Conservation (phyloP, 2,329 filamentous ascomycete genomes). For the Bipolaris gigantea region DNA sequence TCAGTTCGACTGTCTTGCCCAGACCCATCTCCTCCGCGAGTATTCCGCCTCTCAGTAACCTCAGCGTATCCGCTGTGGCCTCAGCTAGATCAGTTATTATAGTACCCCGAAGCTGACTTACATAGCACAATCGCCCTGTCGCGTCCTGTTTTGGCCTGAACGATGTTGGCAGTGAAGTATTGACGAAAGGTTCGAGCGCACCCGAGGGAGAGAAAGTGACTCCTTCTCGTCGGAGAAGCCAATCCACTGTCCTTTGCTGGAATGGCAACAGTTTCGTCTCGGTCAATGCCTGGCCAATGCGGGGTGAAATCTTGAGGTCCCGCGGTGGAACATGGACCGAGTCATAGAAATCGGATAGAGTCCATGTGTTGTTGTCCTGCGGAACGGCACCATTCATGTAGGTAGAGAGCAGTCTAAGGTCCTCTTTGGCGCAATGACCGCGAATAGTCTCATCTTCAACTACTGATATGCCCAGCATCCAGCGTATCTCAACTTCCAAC, state of each 20-base stretch:
- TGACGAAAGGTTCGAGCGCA: constrained; percentile 13
- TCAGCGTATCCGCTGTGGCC: constrained; percentile 45
- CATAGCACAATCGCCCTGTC: constrained; percentile 52
- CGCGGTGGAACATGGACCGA: constrained; percentile 64
- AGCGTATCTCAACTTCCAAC: constrained; percentile 36
- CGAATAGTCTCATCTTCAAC: constrained; percentile 24
- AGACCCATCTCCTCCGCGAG: constrained; percentile 82
- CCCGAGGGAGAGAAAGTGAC: constrained; percentile 49
- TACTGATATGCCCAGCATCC: constrained; percentile 31
- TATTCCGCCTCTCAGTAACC: constrained; percentile 61
- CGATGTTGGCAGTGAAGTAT: constrained; percentile 44
- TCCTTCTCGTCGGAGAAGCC: constrained; percentile 70
- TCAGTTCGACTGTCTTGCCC: constrained; percentile 77
- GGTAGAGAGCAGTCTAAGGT: constrained; percentile 29
- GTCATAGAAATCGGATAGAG: constrained; percentile 67
- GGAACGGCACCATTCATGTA: constrained; percentile 24
- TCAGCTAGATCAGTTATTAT: constrained; percentile 55
- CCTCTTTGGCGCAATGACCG: constrained; percentile 24
- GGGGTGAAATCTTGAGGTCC: constrained; percentile 36
- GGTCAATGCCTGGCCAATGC: constrained; percentile 32
- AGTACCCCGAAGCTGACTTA: constrained; percentile 66
- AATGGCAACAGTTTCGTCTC: constrained; percentile 66
- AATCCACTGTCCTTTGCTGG: constrained; percentile 69
- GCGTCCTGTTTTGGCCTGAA: constrained; percentile 53
- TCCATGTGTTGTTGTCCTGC: constrained; percentile 43